Evolutionary conservation across 305 asterid genomes (phyloP).

Genomic region (Solanum aculeatissimum): DNA sequence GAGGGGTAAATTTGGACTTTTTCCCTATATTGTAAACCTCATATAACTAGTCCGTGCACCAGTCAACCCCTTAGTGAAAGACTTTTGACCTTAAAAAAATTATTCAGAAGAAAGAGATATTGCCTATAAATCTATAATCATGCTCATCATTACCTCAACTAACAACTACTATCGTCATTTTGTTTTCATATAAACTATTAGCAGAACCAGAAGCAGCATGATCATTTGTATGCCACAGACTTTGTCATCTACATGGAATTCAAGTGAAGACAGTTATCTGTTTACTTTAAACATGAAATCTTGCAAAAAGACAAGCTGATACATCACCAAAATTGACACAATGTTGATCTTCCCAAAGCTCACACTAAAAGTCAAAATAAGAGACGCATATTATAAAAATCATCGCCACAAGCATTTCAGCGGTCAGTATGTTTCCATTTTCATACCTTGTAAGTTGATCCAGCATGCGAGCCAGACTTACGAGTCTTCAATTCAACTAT

Average conservation of each 20-base stretch:
- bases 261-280: neutral
- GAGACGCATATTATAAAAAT: neutral
- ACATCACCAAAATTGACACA: neutral
- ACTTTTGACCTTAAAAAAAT: neutral
- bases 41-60: neutral
- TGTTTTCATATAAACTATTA: neutral
- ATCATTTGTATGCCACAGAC: neutral
- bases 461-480: slow-evolving; percentile 17
- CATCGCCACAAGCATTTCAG: neutral
- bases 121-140: neutral
- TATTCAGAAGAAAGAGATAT: neutral
- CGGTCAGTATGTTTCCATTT: neutral
- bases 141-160: neutral
- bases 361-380: neutral
- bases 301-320: neutral
- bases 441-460: slow-evolving; percentile 47
- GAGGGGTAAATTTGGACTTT: neutral
- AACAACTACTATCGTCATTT: neutral
- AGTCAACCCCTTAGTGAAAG: neutral
- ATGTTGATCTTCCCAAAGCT: neutral
- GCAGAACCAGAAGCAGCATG: neutral
- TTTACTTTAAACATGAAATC: neutral
- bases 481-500: slow-evolving; percentile 28
- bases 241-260: neutral
- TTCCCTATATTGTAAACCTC: neutral